Conservation (phyloP, 2,329 filamentous ascomycete genomes). For the Rasamsonia emersonii region DNA sequence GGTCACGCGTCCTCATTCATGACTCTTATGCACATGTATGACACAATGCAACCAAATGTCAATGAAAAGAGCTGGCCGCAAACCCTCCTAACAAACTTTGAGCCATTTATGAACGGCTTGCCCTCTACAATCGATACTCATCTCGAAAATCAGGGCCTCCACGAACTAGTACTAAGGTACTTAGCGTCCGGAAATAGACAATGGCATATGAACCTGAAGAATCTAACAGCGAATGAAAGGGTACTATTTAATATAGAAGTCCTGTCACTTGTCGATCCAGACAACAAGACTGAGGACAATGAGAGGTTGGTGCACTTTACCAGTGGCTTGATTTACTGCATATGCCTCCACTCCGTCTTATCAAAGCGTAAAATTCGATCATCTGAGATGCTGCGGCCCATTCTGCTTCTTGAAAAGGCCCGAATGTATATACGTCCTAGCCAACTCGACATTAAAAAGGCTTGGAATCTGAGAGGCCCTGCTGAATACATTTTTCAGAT, state of each 20-base stretch:
- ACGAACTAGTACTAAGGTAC: not conserved
- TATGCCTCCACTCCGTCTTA: not conserved
- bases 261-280: not conserved
- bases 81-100: not conserved
- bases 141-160: not conserved
- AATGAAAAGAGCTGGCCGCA: not conserved
- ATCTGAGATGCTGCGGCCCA: not conserved
- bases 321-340: not conserved
- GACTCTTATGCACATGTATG: constrained; percentile 1
- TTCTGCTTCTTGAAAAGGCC: not conserved
- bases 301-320: not conserved
- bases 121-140: not conserved
- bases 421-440: not conserved
- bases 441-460: not conserved
- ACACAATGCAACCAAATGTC: not conserved
- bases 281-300: not conserved
- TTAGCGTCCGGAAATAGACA: not conserved
- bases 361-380: not conserved
- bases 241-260: not conserved
- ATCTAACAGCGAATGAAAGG: not conserved
- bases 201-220: not conserved
- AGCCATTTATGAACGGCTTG: not conserved
- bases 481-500: constrained; percentile 1
- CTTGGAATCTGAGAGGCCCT: constrained; percentile 1
- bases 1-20: not conserved